Evolutionary conservation across 345 rosid genomes (phyloP).

Genomic region (Citrus cavaleriei): DNA sequence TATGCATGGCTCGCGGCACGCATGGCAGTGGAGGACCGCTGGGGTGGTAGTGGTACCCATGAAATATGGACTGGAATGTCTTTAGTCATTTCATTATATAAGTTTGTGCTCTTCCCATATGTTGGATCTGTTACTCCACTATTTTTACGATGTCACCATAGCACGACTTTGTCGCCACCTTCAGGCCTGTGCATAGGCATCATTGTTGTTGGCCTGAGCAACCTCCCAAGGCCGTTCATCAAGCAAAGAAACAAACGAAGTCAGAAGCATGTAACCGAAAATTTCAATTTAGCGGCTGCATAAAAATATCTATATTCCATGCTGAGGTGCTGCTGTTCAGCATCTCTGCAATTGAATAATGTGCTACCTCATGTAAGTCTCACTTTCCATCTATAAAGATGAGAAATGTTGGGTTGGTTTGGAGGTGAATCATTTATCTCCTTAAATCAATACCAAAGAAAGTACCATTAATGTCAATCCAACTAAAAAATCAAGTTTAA

Average conservation of each 20-base stretch:
- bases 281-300: background rate
- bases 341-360: background rate
- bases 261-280: background rate
- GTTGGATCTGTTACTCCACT: background rate
- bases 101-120: background rate
- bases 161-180: background rate
- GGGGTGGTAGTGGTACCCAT: background rate
- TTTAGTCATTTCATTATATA: background rate
- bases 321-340: background rate
- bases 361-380: background rate
- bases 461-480: background rate
- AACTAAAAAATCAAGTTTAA: background rate
- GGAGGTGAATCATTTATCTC: conserved; percentile 25
- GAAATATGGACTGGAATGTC: background rate
- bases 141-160: conserved; percentile 10
- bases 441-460: background rate
- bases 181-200: background rate
- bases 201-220: background rate
- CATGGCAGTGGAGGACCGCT: background rate
- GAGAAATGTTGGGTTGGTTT: background rate
- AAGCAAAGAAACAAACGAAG: background rate
- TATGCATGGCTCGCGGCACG: background rate
- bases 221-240: conserved; percentile 22
- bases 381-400: background rate
- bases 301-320: background rate